Base-by-base conservation (phyloP, 1,284 basidiomycete species). In the Trametes hirsuta region DNA sequence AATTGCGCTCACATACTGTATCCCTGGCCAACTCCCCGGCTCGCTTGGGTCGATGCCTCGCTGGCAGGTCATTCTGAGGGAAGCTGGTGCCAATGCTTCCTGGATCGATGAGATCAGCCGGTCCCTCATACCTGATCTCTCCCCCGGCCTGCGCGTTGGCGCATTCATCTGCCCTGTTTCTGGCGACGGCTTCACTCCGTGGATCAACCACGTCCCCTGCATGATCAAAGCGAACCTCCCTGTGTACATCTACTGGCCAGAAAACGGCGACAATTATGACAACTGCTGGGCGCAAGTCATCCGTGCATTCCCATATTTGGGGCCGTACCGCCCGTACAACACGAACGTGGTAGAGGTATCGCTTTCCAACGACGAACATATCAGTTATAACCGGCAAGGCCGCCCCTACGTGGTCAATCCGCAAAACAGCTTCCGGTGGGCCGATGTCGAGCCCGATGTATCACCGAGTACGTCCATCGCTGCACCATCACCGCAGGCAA, bases 161-260 rank as follows among this genome's bases (percentile, higher is more conserved):
- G 30, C 47, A 6, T 45, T 48, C 21, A 8, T 56, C 21, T 6
- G 25, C 9, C 52, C 52, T 24, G 18, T 22, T 24, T 6, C 11
- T 35, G 24, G 14, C 12, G 10, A 35, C 2, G 18, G 4, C 15
- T 6, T 12, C 2, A 48, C 46, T 9, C 30, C 18, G 4, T 56
- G 55, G 55, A 21, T 56, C n/a, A n/a, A 56, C 6, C 55, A 56
- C 15, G 40, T 56, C 15, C 55, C 55, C 3, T 49, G 47, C 40
- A 56, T 56, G 55, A 45, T 50, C 41, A n/a, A 21, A 1, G 55
- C 55, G 4, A 50, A 50, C 21, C 30, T 56, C 11, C 55, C 55
- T 4, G 47, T 56, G 21, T 56, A 56, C 22, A 12, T 56, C 22
- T 12, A 8, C 24, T 53, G 52, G 52, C 42, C 42, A 25, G 14